Percentiles rank a stretch among this genome's conserved stretches.
Evolutionary conservation across 1,284 basidiomycete genomes (phyloP).

Genomic region (Uromyces viciae-fabae): DNA sequence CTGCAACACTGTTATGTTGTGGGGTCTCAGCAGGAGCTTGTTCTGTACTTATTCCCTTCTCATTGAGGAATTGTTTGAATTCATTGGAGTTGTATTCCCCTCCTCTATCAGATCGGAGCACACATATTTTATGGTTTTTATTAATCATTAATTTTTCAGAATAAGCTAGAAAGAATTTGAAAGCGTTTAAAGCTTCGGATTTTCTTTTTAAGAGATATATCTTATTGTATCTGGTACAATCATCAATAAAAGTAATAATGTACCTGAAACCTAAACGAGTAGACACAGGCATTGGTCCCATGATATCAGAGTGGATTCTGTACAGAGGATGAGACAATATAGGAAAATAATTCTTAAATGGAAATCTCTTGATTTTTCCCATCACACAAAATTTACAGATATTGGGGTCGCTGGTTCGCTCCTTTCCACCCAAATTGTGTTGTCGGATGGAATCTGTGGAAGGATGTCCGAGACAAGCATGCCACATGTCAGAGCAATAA

Average conservation of each 20-base stretch:
- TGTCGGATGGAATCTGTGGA: not conserved
- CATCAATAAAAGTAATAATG: conserved; percentile 12
- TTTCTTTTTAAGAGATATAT: not conserved
- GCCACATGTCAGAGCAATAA: not conserved
- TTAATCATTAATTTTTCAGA: not conserved
- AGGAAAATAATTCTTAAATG: not conserved
- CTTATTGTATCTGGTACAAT: not conserved
- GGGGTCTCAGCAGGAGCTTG: too few relatives aligned
- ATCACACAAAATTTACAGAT: not conserved
- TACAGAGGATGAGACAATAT: not conserved
- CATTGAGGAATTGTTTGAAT: not conserved
- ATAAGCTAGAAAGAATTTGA: not conserved
- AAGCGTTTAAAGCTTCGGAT: not conserved
- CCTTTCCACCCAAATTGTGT: not conserved
- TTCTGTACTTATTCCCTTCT: too few relatives aligned
- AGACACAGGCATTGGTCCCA: not conserved
- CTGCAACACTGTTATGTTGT: too few relatives aligned
- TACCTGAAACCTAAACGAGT: not conserved
- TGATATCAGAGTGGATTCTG: not conserved
- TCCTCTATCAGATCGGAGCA: not conserved
- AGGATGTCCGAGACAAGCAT: not conserved
- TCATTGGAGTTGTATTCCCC: not conserved
- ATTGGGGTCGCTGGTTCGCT: not conserved
- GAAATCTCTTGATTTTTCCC: not conserved
- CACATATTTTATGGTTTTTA: not conserved